Evolutionary conservation across 1,139 yeast genomes (phyloP).

Genomic region (Pichia sp.): DNA sequence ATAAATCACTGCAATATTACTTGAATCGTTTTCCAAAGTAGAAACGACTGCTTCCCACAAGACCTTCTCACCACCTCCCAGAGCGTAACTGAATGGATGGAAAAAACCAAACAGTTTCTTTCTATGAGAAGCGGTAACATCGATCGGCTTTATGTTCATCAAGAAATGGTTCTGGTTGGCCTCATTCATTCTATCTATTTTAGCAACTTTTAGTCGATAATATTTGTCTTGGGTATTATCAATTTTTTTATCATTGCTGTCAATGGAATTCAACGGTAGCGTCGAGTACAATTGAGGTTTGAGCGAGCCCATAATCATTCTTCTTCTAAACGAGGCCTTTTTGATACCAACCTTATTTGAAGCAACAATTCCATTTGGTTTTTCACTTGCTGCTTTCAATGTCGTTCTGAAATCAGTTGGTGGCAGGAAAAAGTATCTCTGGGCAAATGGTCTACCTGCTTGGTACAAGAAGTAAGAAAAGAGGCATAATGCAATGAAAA

Average conservation of each 20-base stretch:
- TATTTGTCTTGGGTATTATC: constrained; percentile 12
- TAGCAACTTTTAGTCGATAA: constrained; percentile 18
- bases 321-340: constrained; percentile 34
- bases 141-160: constrained; percentile 26
- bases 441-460: constrained; percentile 20
- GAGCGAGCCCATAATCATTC: constrained; percentile 37
- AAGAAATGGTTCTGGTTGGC: constrained; percentile 12
- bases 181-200: constrained; percentile 16
- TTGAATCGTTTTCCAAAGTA: constrained; percentile 45
- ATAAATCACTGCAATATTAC: constrained; percentile 64
- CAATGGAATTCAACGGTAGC: constrained; percentile 17
- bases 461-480: constrained; percentile 11
- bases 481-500: background rate
- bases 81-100: constrained; percentile 94
- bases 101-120: constrained; percentile 67
- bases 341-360: constrained; percentile 25
- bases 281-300: constrained; percentile 43
- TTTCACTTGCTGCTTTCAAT: constrained; percentile 29
- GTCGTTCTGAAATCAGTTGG: constrained; percentile 37
- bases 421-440: constrained; percentile 37
- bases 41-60: constrained; percentile 88
- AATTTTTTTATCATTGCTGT: constrained; percentile 7
- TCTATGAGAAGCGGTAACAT: constrained; percentile 33
- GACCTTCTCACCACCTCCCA: constrained; percentile 98
- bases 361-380: constrained; percentile 23